Evolutionary conservation across 129 eudicot species (phyloP).

Genomic region (Flaveria trinervia): DNA sequence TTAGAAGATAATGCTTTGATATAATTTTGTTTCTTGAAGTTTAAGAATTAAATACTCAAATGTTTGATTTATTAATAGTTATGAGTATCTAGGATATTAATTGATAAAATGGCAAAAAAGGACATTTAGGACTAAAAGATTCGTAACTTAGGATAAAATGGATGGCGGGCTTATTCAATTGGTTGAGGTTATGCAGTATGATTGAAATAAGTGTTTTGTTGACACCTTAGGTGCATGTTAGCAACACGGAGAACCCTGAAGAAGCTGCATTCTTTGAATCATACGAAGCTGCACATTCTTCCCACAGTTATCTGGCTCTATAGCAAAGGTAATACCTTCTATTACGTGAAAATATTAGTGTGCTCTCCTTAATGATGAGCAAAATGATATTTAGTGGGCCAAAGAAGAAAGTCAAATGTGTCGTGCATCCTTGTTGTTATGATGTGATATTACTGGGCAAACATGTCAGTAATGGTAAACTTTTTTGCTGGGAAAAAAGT

Average conservation of each 20-base stretch:
- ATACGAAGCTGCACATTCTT: constrained; percentile 86
- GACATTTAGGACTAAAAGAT: background rate
- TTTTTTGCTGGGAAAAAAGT: constrained; percentile 11
- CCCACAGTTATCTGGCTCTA: constrained; percentile 80
- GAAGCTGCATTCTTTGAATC: constrained; percentile 97
- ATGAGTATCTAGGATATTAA: background rate
- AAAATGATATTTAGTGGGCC: constrained; percentile 1
- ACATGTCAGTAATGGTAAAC: background rate
- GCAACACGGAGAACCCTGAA: constrained; percentile 74
- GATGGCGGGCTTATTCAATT: background rate
- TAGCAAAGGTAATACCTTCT: constrained; percentile 68
- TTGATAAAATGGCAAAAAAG: background rate
- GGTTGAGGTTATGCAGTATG: background rate
- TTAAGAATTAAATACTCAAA: background rate
- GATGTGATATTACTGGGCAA: background rate
- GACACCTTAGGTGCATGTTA: constrained; percentile 74
- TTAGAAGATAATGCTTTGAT: background rate
- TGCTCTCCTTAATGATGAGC: background rate
- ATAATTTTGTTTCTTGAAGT: background rate
- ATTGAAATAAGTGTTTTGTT: background rate
- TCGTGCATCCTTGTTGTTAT: background rate
- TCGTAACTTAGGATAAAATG: background rate
- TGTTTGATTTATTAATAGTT: background rate
- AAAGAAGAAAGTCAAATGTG: constrained; percentile 4
- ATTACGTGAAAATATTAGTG: background rate